Conservation (phyloP, 2,329 filamentous ascomycete species). For the Diaporthe capsici region DNA sequence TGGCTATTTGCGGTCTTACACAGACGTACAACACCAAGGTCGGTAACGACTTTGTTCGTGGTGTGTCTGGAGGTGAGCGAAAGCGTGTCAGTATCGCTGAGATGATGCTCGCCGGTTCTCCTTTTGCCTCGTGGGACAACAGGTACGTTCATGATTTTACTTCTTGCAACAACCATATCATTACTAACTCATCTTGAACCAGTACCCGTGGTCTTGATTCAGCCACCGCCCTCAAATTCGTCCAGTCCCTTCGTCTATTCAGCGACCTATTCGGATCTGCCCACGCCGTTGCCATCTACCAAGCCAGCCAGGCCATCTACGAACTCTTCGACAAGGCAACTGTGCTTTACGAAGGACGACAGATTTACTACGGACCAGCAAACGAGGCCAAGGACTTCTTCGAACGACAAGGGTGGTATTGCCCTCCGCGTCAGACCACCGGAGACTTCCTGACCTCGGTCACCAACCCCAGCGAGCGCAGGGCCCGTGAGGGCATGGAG, state of each 20-base stretch:
- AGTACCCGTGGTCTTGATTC: constrained; percentile 80
- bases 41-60: constrained; percentile 80
- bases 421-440: constrained; percentile 76
- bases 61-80: constrained; percentile 78
- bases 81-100: constrained; percentile 89
- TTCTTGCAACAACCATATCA: neutral
- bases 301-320: constrained; percentile 78
- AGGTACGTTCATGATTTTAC: constrained; percentile 51
- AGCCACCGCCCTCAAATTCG: constrained; percentile 80
- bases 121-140: constrained; percentile 77
- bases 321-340: constrained; percentile 82
- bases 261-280: constrained; percentile 75
- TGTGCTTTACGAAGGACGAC: constrained; percentile 81
- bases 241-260: constrained; percentile 74
- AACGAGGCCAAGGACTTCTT: constrained; percentile 74
- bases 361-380: constrained; percentile 82
- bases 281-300: constrained; percentile 78
- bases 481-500: constrained; percentile 70
- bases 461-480: constrained; percentile 74
- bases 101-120: constrained; percentile 75
- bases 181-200: neutral
- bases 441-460: constrained; percentile 79
- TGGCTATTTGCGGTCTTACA: constrained; percentile 79
- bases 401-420: constrained; percentile 76
- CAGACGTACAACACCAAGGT: constrained; percentile 82